Conservation (phyloP, 2,329 filamentous ascomycete species). For the Phialocephala subalpina region DNA sequence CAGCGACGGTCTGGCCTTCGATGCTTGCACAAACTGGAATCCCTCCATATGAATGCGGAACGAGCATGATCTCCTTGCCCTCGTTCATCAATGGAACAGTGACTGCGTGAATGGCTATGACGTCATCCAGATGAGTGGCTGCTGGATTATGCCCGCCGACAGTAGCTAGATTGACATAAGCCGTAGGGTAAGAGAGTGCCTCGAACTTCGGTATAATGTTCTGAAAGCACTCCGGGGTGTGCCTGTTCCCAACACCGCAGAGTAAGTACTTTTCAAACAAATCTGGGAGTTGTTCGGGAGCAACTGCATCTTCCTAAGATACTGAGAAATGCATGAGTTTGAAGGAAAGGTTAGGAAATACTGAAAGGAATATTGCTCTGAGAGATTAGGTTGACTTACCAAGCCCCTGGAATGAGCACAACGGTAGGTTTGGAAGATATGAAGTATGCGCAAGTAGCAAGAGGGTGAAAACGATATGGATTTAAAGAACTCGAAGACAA, state of each 20-base stretch:
- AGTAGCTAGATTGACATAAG: conserved; percentile 12
- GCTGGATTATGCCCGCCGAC: not conserved
- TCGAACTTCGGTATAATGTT: conserved; percentile 18
- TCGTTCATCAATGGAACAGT: conserved; percentile 16
- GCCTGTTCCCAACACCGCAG: not conserved
- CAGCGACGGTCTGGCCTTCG: conserved; percentile 44
- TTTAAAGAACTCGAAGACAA: too few species aligned
- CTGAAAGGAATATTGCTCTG: too few species aligned
- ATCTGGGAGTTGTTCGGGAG: too few species aligned
- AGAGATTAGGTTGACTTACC: not conserved
- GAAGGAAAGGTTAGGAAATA: too few species aligned
- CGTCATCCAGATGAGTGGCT: conserved; percentile 19
- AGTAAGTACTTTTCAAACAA: too few species aligned
- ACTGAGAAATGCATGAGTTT: too few species aligned
- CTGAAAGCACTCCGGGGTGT: conserved; percentile 20
- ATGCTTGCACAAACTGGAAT: conserved; percentile 44
- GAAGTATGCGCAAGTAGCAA: not conserved
- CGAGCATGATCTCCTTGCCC: conserved; percentile 45
- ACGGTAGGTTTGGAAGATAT: conserved; percentile 22
- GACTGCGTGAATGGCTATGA: conserved; percentile 18
- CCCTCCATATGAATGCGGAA: conserved; percentile 49
- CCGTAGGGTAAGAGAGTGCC: conserved; percentile 18
- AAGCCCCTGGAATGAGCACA: conserved; percentile 28
- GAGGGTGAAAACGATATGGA: not conserved
- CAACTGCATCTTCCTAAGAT: too few species aligned